phyloP scores from a whole-genome alignment of 257 asterid species.

The Primulina eburnea region DNA sequence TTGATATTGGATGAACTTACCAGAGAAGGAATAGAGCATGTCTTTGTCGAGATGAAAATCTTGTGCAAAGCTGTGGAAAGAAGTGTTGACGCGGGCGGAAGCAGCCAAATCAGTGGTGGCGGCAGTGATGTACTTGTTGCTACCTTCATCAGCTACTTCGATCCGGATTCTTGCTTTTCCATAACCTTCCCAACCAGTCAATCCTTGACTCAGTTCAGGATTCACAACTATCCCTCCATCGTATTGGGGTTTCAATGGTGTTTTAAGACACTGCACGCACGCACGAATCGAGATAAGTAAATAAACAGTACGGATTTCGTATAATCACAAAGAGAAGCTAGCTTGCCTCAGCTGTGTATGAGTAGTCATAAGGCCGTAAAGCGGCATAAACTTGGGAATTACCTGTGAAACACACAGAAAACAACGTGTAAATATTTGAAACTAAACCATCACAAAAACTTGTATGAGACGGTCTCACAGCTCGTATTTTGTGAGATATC shows the following conservation, averaged over 20 bases:
- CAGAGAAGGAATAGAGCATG: neutral
- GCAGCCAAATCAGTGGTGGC: neutral
- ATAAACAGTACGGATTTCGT: too few species aligned
- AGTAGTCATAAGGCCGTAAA: neutral
- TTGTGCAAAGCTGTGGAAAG: neutral
- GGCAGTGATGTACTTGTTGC: neutral
- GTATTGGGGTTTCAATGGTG: slow-evolving; percentile 37
- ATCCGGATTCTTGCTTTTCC: slow-evolving; percentile 14
- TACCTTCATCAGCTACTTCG: neutral
- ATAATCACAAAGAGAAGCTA: slow-evolving; percentile 6
- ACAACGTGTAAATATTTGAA: too few species aligned
- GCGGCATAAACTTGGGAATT: neutral
- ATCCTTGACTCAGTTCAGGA: slow-evolving; percentile 29
- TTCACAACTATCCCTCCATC: slow-evolving; percentile 37
- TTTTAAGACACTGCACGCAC: slow-evolving; percentile 31
- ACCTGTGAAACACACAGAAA: neutral
- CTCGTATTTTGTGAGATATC: too few species aligned
- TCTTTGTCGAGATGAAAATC: neutral
- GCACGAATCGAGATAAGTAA: neutral
- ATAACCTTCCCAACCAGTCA: slow-evolving; percentile 26
- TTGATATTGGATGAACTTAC: neutral
- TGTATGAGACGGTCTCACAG: too few species aligned
- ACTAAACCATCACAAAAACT: too few species aligned
- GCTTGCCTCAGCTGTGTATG: slow-evolving; percentile 24
- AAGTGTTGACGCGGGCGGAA: neutral